A percentile compares a stretch with the other conserved stretches of the same genome.
Evolutionary conservation across 1,284 basidiomycete species (phyloP).

Genomic region (Rhizoctonia solani): DNA sequence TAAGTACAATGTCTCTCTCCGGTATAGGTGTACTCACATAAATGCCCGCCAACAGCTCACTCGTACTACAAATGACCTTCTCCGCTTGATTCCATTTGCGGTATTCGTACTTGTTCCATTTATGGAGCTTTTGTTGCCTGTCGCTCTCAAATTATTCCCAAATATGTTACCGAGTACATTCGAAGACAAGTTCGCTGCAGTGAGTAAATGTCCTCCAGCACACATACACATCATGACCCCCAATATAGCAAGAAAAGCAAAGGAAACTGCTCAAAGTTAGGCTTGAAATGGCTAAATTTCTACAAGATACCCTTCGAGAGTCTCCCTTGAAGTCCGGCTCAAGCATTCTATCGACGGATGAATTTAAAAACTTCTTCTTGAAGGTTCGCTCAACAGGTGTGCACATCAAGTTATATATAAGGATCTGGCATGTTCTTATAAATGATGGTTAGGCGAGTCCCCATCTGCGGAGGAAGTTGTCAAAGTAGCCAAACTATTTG

Average conservation of each 20-base stretch:
- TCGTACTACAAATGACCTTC: conserved; percentile 89
- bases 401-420: conserved; percentile 10
- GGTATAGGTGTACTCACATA: not conserved
- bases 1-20: not conserved
- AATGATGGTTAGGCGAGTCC: conserved; percentile 65
- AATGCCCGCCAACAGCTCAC: conserved; percentile 62
- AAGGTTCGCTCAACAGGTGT: conserved; percentile 59
- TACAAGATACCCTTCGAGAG: conserved; percentile 96
- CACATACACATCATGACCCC: not conserved
- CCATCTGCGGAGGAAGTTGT: conserved; percentile 89
- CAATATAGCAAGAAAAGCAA: conserved; percentile 87
- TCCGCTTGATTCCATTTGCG: conserved; percentile 92
- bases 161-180: conserved; percentile 99
- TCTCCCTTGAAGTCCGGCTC: conserved; percentile 90
- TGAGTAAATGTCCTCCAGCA: conserved; percentile 49
- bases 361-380: conserved; percentile 99
- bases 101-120: conserved; percentile 96
- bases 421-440: not conserved
- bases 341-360: conserved; percentile 89
- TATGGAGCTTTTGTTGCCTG: conserved; percentile 97
- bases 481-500: conserved; percentile 94
- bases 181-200: conserved; percentile 93
- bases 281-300: conserved; percentile 98
- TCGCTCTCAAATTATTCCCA: conserved; percentile 96
- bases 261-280: conserved; percentile 93